Evolutionary conservation across 257 asterid species (phyloP).

Genomic region (Orobanche coerulescens): DNA sequence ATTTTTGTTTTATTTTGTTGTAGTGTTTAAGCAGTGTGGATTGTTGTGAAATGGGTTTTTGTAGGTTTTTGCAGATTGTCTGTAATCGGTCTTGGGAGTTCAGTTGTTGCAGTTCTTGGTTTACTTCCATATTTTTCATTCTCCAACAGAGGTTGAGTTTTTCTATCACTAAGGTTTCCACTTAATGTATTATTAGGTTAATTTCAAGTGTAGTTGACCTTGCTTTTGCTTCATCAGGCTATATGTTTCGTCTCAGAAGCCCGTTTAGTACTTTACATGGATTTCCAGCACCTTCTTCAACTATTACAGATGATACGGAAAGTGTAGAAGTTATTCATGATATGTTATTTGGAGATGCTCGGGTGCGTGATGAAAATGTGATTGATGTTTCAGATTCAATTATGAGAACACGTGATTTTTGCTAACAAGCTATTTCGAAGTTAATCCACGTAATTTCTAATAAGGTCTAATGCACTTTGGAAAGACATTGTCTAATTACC

Average conservation of each 20-base stretch:
- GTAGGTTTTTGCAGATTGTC: slow-evolving; percentile 45
- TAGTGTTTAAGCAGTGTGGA: background rate
- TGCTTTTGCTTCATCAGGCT: slow-evolving; percentile 35
- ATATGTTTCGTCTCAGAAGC: slow-evolving; percentile 29
- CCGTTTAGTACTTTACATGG: slow-evolving; percentile 30
- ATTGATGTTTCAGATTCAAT: slow-evolving; percentile 27
- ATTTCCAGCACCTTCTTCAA: slow-evolving; percentile 22
- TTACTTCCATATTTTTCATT: slow-evolving; percentile 44
- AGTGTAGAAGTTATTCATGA: slow-evolving; percentile 31
- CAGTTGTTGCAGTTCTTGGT: slow-evolving; percentile 52
- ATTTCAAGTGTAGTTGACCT: background rate
- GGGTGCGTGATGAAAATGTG: slow-evolving; percentile 26
- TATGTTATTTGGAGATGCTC: slow-evolving; percentile 26
- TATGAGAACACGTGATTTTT: slow-evolving; percentile 38
- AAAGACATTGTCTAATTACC: background rate
- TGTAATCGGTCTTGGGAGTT: slow-evolving; percentile 52
- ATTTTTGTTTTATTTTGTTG: background rate
- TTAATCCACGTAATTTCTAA: background rate
- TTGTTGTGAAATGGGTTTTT: slow-evolving; percentile 20
- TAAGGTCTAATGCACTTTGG: slow-evolving; percentile 10
- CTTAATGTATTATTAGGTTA: background rate
- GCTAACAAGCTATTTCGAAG: background rate
- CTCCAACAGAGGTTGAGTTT: slow-evolving; percentile 44
- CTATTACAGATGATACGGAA: slow-evolving; percentile 20
- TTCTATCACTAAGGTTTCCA: too few species aligned